Conservation (phyloP, 1,284 basidiomycete genomes). For the Cutaneotrichosporon sp. region DNA sequence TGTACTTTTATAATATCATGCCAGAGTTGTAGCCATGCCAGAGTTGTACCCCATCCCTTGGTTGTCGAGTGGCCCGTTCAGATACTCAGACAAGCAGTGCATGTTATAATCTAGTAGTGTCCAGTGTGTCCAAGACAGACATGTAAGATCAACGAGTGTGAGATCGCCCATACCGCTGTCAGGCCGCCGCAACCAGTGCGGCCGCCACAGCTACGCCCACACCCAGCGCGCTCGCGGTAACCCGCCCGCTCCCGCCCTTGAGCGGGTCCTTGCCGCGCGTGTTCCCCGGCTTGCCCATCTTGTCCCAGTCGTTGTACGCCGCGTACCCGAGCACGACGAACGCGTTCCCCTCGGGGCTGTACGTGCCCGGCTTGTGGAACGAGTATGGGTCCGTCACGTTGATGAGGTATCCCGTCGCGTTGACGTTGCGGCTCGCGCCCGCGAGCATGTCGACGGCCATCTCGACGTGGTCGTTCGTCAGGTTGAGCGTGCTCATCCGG, state of each 20-base stretch:
- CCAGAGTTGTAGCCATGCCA: no score
- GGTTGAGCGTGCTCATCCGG: constrained; percentile 50
- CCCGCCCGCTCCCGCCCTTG: not conserved
- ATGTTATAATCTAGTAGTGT: not conserved
- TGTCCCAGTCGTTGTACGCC: constrained; percentile 69
- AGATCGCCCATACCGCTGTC: no score
- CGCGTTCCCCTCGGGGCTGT: constrained; percentile 67
- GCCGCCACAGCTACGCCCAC: not conserved
- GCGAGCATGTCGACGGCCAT: constrained; percentile 40
- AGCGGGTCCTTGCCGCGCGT: constrained; percentile 36
- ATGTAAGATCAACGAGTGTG: no score
- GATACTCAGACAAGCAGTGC: not conserved
- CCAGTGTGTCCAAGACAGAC: no score
- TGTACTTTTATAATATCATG: no score
- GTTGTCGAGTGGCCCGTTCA: no score
- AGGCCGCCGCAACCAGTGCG: not conserved
- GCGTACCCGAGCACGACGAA: constrained; percentile 71
- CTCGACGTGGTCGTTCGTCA: constrained; percentile 46
- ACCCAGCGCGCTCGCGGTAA: not conserved
- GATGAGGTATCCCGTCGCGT: constrained; percentile 62
- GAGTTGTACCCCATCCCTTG: no score
- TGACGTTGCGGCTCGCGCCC: constrained; percentile 42
- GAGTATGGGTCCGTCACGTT: constrained; percentile 71
- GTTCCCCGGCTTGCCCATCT: constrained; percentile 58
- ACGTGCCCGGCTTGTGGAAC: constrained; percentile 58